Evolutionary conservation across 495 filamentous ascomycete genomes (phyloP).

Genomic region (Tuber magnatum): DNA sequence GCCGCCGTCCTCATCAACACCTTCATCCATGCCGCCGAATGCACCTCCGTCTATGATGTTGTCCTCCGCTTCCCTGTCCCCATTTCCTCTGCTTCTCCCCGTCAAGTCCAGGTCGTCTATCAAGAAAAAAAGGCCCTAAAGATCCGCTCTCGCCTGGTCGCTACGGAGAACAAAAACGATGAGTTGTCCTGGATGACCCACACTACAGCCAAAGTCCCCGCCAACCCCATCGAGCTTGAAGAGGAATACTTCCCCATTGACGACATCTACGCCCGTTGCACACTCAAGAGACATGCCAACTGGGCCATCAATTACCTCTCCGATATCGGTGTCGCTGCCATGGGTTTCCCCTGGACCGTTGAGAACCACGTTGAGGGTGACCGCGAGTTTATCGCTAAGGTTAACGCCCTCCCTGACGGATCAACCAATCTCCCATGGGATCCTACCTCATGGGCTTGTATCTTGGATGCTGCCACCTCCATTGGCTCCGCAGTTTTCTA

Average conservation of each 20-base stretch:
- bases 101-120: slow-evolving; percentile 43
- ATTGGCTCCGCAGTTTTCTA: slow-evolving; percentile 47
- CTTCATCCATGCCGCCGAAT: slow-evolving; percentile 40
- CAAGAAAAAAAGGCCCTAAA: slow-evolving; percentile 28
- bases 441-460: slow-evolving; percentile 44
- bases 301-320: slow-evolving; percentile 46
- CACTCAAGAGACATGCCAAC: slow-evolving; percentile 21
- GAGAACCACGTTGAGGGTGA: slow-evolving; percentile 43
- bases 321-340: slow-evolving; percentile 44
- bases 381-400: slow-evolving; percentile 46
- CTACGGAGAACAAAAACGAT: slow-evolving; percentile 15
- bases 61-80: slow-evolving; percentile 32
- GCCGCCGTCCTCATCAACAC: slow-evolving; percentile 45
- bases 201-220: slow-evolving; percentile 38
- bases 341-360: slow-evolving; percentile 48
- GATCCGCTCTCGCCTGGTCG: slow-evolving; percentile 41
- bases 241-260: slow-evolving; percentile 13
- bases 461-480: slow-evolving; percentile 48
- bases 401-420: slow-evolving; percentile 40
- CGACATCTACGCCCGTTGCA: slow-evolving; percentile 33
- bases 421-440: slow-evolving; percentile 40
- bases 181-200: slow-evolving; percentile 44
- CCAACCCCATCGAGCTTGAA: not conserved
- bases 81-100: slow-evolving; percentile 40
- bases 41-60: not conserved